These are phyloP conservation scores for Lachnellula hyalina DNA, from an alignment of 2,329 filamentous ascomycete species.

Conservation along the genomic window DNA sequence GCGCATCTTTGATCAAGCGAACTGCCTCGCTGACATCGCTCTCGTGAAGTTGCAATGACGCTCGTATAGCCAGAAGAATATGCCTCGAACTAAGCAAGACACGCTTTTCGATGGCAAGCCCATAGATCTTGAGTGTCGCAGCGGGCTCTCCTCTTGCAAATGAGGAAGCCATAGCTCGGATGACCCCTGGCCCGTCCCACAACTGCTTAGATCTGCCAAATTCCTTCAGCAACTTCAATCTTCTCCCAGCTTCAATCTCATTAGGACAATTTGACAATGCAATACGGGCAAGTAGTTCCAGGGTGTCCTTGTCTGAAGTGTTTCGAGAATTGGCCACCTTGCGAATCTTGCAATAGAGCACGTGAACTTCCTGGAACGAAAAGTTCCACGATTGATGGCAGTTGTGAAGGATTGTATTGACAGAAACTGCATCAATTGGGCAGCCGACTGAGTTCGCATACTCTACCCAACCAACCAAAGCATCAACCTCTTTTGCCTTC, in stretches of 20 bases:
- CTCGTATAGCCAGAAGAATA: slow-evolving; percentile 24
- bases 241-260: neutral
- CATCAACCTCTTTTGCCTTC: slow-evolving; percentile 24
- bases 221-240: slow-evolving; percentile 6
- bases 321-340: neutral
- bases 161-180: slow-evolving; percentile 17
- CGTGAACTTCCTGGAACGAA: slow-evolving; percentile 18
- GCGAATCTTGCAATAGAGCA: slow-evolving; percentile 17
- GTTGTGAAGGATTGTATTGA: slow-evolving; percentile 28
- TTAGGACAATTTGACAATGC: slow-evolving; percentile 9
- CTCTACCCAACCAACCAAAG: slow-evolving; percentile 26
- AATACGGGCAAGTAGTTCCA: slow-evolving; percentile 18
- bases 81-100: slow-evolving; percentile 13
- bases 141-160: slow-evolving; percentile 12
- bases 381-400: slow-evolving; percentile 22
- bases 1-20: slow-evolving; percentile 20
- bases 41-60: slow-evolving; percentile 17
- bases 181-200: slow-evolving; percentile 8
- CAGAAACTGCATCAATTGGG: slow-evolving; percentile 19
- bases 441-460: slow-evolving; percentile 18
- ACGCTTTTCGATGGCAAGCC: slow-evolving; percentile 13
- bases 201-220: neutral
- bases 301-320: slow-evolving; percentile 16
- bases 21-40: slow-evolving; percentile 11
- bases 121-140: slow-evolving; percentile 25